phyloP scores from a whole-genome alignment of 73 alveolate genomes.

The Uronychia binucleata region DNA sequence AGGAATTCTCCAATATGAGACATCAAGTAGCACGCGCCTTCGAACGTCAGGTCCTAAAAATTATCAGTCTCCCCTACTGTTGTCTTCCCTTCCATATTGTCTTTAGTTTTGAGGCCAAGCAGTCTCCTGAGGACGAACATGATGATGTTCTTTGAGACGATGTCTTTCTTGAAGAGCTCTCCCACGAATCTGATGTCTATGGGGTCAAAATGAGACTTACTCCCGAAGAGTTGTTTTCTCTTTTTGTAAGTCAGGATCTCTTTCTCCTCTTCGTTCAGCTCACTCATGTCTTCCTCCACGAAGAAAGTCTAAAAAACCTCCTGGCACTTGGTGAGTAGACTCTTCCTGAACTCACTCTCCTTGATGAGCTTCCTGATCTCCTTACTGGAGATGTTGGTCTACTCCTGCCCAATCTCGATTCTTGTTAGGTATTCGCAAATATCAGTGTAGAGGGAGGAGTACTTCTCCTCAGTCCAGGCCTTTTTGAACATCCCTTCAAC shows the following conservation, averaged over 20 bases:
- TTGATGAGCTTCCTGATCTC: background rate
- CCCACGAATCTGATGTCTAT: background rate
- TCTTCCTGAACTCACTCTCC: background rate
- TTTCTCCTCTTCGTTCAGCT: background rate
- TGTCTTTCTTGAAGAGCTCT: background rate
- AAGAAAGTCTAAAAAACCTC: background rate
- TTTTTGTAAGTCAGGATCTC: no score
- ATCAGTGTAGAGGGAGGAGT: slow-evolving; percentile 9
- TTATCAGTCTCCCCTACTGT: background rate
- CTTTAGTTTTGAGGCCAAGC: background rate
- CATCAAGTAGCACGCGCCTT: background rate
- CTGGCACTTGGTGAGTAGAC: background rate
- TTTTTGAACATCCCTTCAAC: slow-evolving; percentile 18
- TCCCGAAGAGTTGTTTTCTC: background rate
- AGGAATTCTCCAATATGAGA: background rate
- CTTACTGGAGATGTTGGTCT: background rate
- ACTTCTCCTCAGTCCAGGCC: slow-evolving; percentile 44
- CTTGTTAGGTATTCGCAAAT: slow-evolving; percentile 1
- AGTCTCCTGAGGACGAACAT: background rate
- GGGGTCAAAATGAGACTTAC: background rate
- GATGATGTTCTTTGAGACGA: background rate
- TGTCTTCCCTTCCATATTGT: background rate
- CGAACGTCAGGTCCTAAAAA: background rate
- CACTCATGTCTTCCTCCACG: background rate
- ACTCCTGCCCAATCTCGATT: background rate